Percentiles rank a stretch among this genome's conserved stretches.
Evolutionary conservation across 768 basidiomycete genomes (phyloP).

Genomic region (Scleroderma citrinum): DNA sequence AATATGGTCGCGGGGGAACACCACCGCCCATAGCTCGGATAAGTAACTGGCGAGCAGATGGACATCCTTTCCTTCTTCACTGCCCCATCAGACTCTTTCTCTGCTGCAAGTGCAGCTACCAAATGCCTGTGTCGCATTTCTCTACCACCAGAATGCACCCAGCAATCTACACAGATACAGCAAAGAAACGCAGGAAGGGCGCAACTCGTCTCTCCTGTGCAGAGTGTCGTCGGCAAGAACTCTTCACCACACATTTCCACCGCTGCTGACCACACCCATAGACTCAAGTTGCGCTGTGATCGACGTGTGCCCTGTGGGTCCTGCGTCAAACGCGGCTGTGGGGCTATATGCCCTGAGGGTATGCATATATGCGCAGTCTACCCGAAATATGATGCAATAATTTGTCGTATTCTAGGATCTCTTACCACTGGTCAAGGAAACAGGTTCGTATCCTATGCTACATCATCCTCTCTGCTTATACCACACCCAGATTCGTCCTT

Average conservation of each 20-base stretch:
- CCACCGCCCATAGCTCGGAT: conserved; percentile 9
- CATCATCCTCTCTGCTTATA: conserved; percentile 1
- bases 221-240: conserved; percentile 63
- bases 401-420: conserved; percentile 44
- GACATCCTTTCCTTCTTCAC: conserved; percentile 12
- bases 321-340: conserved; percentile 75
- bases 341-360: conserved; percentile 79
- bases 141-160: conserved; percentile 16
- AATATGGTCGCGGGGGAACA: neutral
- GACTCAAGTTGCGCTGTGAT: conserved; percentile 49
- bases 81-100: conserved; percentile 32
- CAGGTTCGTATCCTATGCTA: conserved; percentile 38
- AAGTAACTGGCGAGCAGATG: conserved; percentile 10
- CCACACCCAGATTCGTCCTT: conserved; percentile 57
- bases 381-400: conserved; percentile 4
- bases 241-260: neutral
- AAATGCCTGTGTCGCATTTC: conserved; percentile 1
- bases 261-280: neutral
- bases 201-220: conserved; percentile 76
- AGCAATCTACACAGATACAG: conserved; percentile 24
- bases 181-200: conserved; percentile 62
- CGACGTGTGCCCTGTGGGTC: conserved; percentile 72
- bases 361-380: conserved; percentile 9
- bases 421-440: conserved; percentile 80
- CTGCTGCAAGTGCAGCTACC: conserved; percentile 8